Evolutionary conservation across 495 filamentous ascomycete genomes (phyloP).

Genomic region (Xylaria nigripes): DNA sequence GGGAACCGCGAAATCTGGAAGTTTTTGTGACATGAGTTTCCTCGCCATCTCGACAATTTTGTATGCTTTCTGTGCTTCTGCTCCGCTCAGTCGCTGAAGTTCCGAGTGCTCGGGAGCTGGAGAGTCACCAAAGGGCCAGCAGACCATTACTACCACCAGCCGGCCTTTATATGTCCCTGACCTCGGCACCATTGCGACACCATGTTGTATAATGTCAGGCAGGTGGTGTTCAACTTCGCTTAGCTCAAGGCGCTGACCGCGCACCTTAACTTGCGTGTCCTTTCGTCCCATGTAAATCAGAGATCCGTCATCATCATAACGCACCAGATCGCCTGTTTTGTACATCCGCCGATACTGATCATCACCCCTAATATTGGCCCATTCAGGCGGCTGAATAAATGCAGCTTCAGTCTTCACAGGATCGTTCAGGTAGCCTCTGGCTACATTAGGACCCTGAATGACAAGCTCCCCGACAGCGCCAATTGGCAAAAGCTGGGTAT

Average conservation of each 20-base stretch:
- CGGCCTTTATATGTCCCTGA: too few species aligned
- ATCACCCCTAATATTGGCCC: not conserved
- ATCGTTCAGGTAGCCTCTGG: slow-evolving; percentile 37
- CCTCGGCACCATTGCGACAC: too few species aligned
- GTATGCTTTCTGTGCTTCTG: too few species aligned
- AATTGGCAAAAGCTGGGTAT: slow-evolving; percentile 29
- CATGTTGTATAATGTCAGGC: too few species aligned
- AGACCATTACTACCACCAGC: too few species aligned
- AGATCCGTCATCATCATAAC: slow-evolving; percentile 1
- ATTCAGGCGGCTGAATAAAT: not conserved
- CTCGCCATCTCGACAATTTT: too few species aligned
- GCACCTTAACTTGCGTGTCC: slow-evolving; percentile 10
- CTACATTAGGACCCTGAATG: slow-evolving; percentile 43
- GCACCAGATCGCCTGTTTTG: slow-evolving; percentile 42
- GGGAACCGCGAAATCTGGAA: too few species aligned
- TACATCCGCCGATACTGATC: slow-evolving; percentile 33
- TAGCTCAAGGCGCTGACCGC: slow-evolving; percentile 34
- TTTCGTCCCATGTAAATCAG: slow-evolving; percentile 3
- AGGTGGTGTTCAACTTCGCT: slow-evolving; percentile 31
- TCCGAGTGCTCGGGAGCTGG: too few species aligned
- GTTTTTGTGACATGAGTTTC: too few species aligned
- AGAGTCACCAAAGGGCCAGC: too few species aligned
- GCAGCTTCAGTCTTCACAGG: slow-evolving; percentile 15
- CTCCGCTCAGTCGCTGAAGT: too few species aligned
- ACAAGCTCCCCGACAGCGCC: slow-evolving; percentile 43